A percentile compares a stretch with the other conserved stretches of the same genome.
These are phyloP conservation scores for Cryphonectria japonica DNA, from an alignment of 2,329 filamentous ascomycete species.

Conservation along the genomic window DNA sequence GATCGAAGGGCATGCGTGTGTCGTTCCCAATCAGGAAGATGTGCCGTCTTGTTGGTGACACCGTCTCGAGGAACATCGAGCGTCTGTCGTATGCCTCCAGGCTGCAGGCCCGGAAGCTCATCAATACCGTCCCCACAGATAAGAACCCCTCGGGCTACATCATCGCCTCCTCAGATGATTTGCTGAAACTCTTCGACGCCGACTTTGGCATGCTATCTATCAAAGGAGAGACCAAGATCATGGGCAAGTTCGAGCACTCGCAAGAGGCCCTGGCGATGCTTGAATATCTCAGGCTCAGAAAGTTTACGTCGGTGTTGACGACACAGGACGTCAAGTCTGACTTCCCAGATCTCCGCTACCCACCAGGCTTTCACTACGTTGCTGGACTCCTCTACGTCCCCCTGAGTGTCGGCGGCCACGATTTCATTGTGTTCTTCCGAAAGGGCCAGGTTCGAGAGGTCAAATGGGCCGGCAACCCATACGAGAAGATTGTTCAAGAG, in stretches of 20 bases:
- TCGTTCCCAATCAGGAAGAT: constrained; percentile 91
- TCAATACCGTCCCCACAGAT: constrained; percentile 81
- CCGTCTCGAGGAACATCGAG: constrained; percentile 85
- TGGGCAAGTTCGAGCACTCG: constrained; percentile 74
- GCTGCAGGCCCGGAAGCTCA: constrained; percentile 83
- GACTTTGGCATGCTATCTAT: constrained; percentile 88
- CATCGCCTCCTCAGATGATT: constrained; percentile 83
- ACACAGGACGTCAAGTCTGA: constrained; percentile 77
- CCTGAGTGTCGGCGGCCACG: constrained; percentile 71
- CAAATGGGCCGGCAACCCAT: constrained; percentile 86
- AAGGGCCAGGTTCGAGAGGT: constrained; percentile 74
- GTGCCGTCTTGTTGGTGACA: constrained; percentile 86
- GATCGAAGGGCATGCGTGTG: constrained; percentile 78
- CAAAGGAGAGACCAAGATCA: constrained; percentile 82
- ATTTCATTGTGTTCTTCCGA: constrained; percentile 94
- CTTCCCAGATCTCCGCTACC: constrained; percentile 80
- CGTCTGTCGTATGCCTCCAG: constrained; percentile 83
- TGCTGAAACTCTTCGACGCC: constrained; percentile 82
- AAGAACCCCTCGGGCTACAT: constrained; percentile 88
- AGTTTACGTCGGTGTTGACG: constrained; percentile 73
- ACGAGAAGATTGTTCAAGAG: constrained; percentile 75
- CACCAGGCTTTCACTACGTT: constrained; percentile 76
- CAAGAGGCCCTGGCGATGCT: constrained; percentile 84
- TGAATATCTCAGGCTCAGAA: constrained; percentile 80
- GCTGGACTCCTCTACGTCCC: constrained; percentile 83